phyloP scores from a whole-genome alignment of 2,329 filamentous ascomycete genomes.

The Coniochaeta ligniaria region DNA sequence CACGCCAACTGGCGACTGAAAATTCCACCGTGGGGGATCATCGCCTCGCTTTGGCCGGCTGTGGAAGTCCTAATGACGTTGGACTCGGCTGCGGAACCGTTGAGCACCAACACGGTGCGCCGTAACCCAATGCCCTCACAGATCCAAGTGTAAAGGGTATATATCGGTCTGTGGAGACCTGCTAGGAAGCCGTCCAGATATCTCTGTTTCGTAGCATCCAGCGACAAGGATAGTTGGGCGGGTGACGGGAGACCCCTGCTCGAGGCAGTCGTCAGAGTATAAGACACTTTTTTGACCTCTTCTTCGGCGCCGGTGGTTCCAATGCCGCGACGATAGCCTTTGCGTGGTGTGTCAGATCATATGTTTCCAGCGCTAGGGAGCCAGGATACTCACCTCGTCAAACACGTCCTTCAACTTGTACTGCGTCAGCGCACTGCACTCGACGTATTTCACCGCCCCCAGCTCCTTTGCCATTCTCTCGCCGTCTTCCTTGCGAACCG shows the following conservation, averaged over 20 bases:
- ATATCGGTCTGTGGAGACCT: neutral
- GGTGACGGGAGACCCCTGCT: conserved; percentile 11
- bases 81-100: neutral
- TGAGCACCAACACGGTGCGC: neutral
- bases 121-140: neutral
- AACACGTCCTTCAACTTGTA: conserved; percentile 99
- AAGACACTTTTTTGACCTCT: conserved; percentile 63
- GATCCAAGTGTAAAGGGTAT: neutral
- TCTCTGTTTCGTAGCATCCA: conserved; percentile 2
- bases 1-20: neutral
- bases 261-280: conserved; percentile 47
- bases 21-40: neutral
- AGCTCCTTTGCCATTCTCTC: conserved; percentile 95
- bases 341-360: conserved; percentile 11
- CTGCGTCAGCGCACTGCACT: conserved; percentile 96
- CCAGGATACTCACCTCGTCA: conserved; percentile 67
- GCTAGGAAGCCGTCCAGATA: conserved; percentile 8
- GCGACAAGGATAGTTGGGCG: neutral
- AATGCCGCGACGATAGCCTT: conserved; percentile 89
- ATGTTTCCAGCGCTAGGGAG: neutral
- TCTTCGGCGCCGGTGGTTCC: conserved; percentile 79
- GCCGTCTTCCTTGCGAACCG: conserved; percentile 86
- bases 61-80: neutral
- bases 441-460: conserved; percentile 97
- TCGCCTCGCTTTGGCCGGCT: neutral